phyloP scores from a whole-genome alignment of 345 rosid genomes.

The Isatis tinctoria region DNA sequence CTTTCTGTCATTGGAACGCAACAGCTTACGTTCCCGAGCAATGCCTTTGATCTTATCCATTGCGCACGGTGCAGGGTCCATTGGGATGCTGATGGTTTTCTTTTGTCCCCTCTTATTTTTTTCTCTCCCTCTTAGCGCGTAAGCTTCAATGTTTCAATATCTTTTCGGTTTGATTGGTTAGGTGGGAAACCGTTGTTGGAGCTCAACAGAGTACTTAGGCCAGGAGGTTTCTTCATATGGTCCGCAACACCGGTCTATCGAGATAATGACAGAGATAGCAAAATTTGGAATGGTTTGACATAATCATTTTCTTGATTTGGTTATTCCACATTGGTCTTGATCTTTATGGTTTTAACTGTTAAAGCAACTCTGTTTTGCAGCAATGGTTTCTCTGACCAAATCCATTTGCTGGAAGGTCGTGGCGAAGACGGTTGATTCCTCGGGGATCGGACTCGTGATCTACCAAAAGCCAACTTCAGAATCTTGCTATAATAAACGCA shows the following conservation, averaged over 20 bases:
- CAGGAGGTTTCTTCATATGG: constrained; percentile 95
- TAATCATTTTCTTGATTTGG: constrained; percentile 2
- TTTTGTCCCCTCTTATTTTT: neutral
- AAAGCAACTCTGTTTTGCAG: constrained; percentile 41
- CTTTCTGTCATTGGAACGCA: constrained; percentile 87
- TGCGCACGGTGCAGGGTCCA: constrained; percentile 97
- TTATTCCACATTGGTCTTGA: neutral
- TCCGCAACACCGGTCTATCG: constrained; percentile 93
- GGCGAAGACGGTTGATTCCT: constrained; percentile 51
- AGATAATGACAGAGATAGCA: constrained; percentile 54
- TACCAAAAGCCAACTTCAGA: constrained; percentile 71
- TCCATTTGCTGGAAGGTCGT: constrained; percentile 85
- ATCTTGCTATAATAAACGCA: constrained; percentile 62
- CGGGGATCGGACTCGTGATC: constrained; percentile 79
- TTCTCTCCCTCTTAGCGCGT: neutral
- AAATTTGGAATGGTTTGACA: constrained; percentile 61
- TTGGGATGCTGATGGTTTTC: constrained; percentile 85
- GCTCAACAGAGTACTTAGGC: constrained; percentile 87
- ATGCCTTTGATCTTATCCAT: constrained; percentile 77
- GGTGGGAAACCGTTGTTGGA: constrained; percentile 94
- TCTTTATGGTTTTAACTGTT: neutral
- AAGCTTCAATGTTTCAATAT: constrained; percentile 2
- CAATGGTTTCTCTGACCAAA: constrained; percentile 63
- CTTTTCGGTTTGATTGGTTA: constrained; percentile 11
- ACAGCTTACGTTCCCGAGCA: constrained; percentile 63